Conservation (phyloP, 2,329 filamentous ascomycete species). For the Pseudocercospora musae region DNA sequence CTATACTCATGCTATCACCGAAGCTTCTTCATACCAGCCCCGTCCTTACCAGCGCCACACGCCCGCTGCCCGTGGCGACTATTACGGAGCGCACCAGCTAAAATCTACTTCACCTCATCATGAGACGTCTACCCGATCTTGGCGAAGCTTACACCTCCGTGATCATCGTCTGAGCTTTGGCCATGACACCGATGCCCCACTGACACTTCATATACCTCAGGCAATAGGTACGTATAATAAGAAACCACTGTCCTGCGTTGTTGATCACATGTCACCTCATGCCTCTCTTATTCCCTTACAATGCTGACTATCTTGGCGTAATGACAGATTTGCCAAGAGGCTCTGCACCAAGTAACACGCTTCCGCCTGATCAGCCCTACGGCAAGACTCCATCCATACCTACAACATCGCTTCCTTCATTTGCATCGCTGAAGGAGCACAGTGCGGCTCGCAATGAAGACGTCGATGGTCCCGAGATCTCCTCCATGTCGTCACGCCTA, state of each 20-base stretch:
- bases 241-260: not conserved
- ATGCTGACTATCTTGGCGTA: conserved; percentile 15
- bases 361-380: not conserved
- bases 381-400: conserved; percentile 8
- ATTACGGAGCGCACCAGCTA: conserved; percentile 11
- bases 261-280: conserved; percentile 13
- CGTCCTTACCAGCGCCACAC: conserved; percentile 18
- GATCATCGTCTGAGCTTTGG: conserved; percentile 17
- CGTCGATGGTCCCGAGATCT: conserved; percentile 20
- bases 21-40: conserved; percentile 11
- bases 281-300: conserved; percentile 4
- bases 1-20: conserved; percentile 7
- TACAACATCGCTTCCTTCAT: conserved; percentile 27
- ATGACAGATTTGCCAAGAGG: conserved; percentile 21
- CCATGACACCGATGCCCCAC: conserved; percentile 17
- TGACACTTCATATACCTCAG: conserved; percentile 25
- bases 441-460: conserved; percentile 16
- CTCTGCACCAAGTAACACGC: conserved; percentile 4
- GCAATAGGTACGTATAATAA: conserved; percentile 24
- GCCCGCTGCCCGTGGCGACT: conserved; percentile 16
- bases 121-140: conserved; percentile 15
- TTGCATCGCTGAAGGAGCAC: conserved; percentile 26
- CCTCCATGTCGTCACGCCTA: conserved; percentile 19
- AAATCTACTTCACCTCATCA: conserved; percentile 19
- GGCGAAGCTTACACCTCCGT: conserved; percentile 23